phyloP scores from a whole-genome alignment of 2,329 filamentous ascomycete genomes.

The Penicillium occitanis region DNA sequence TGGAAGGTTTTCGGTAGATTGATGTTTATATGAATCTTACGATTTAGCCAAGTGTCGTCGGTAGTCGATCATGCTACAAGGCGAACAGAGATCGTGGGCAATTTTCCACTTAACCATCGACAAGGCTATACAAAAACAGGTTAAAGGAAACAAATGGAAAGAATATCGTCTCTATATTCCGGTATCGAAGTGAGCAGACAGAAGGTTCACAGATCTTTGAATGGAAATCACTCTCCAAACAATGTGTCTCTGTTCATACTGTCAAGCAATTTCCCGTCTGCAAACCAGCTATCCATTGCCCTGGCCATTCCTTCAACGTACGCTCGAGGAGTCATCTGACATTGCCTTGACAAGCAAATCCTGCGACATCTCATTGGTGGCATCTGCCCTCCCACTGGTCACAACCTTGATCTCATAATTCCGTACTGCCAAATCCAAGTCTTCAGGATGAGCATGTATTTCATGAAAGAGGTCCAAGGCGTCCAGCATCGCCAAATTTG shows the following conservation, averaged over 20 bases:
- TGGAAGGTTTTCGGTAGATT: too few species aligned
- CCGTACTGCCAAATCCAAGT: background rate
- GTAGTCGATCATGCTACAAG: too few species aligned
- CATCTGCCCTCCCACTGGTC: background rate
- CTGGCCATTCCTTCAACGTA: background rate
- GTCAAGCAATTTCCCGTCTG: background rate
- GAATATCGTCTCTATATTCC: background rate
- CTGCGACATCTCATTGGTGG: background rate
- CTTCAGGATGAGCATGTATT: background rate
- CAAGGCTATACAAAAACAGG: background rate
- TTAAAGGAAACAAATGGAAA: background rate
- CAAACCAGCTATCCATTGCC: background rate
- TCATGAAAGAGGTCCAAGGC: conserved; percentile 10
- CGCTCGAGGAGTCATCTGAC: background rate
- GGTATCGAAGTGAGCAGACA: background rate
- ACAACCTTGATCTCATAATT: background rate
- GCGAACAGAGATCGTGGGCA: too few species aligned
- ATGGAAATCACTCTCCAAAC: background rate
- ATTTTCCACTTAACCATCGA: background rate
- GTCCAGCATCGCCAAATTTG: conserved; percentile 23
- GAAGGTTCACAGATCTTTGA: background rate
- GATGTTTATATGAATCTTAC: too few species aligned
- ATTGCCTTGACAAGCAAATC: background rate
- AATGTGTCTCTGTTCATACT: background rate
- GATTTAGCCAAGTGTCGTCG: too few species aligned